phyloP scores from a whole-genome alignment of 2,329 filamentous ascomycete species.

The Sporothrix globosa region DNA sequence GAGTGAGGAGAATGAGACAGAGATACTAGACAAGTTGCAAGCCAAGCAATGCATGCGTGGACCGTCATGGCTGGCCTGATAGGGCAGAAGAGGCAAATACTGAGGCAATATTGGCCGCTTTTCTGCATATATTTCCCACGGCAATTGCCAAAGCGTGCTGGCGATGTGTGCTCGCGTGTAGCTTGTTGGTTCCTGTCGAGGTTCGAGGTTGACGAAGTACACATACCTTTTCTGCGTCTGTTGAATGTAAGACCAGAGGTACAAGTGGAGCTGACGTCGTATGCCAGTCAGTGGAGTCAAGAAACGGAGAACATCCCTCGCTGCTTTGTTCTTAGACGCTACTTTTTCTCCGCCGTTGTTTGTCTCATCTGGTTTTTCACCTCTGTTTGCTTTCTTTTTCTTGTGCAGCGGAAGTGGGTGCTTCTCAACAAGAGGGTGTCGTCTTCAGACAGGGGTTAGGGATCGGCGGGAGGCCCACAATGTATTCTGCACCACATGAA shows the following conservation, averaged over 20 bases:
- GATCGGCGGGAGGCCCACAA: constrained; percentile 10
- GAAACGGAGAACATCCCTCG: neutral
- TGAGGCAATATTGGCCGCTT: neutral
- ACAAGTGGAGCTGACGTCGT: neutral
- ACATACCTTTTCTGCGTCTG: neutral
- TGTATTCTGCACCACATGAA: constrained; percentile 27
- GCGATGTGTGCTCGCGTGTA: constrained; percentile 1
- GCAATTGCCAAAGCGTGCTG: neutral
- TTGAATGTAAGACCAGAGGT: constrained; percentile 5
- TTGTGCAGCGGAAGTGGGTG: neutral
- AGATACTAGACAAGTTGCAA: neutral
- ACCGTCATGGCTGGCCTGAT: neutral
- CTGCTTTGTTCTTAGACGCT: neutral
- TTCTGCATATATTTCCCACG: neutral
- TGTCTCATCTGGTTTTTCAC: constrained; percentile 4
- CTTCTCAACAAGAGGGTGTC: constrained; percentile 12
- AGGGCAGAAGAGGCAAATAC: neutral
- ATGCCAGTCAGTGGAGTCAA: neutral
- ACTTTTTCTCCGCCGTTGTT: neutral
- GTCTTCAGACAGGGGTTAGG: constrained; percentile 25
- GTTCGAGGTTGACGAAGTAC: neutral
- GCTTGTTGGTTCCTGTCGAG: neutral
- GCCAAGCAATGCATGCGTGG: neutral
- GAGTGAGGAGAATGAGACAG: neutral
- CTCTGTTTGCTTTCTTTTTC: neutral